Evolutionary conservation across 2,329 filamentous ascomycete species (phyloP), one percentile per base, ranked within the genome.

Genomic region (Tolypocladium album): DNA sequence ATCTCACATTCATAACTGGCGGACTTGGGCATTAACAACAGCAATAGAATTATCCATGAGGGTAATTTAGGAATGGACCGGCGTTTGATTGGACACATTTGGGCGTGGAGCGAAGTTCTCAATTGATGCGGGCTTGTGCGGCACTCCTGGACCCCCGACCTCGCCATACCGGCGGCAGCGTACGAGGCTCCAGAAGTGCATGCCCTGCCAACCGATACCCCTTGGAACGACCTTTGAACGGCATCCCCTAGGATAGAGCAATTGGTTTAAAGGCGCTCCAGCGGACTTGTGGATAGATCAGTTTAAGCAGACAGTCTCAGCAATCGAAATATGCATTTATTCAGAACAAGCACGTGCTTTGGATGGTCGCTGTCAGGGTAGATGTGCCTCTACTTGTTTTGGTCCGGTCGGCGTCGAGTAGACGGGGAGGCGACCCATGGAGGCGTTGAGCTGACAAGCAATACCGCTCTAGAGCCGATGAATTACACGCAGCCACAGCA

Each of bases 1-100:
- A 2, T 22, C 13, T 27, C 34, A 36, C 43, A 47, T 47, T 39
- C 11, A 52, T 53, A 22, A 39, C 22, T 43, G 22, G 11, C 15
- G 47, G 11, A 22, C 24, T 20, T 53, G 27, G 36, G 43, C 56
- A 60, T 60, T 60, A 60, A 60, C 57, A 22, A 43, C 55, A 39
- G 43, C 55, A 45, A 57, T 56, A 57, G 55, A 45, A 40, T 42
- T 42, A 24, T 22, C 27, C 36, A 42, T 12, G 12, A 31, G 34
- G 58, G 58, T 45, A 34, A 42, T 55, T 22, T 24, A 36, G 24
- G 55, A 38, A 57, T 20, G 42, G 38, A 20, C 42, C 42, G 53
- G 43, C 38, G 34, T 20, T 43, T 56, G 50, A 17, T 31, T 31
- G 50, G 20, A 38, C 11, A n/a, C n/a, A 36, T 36, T 34, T 55